phyloP scores from a whole-genome alignment of 768 basidiomycete genomes.

The Termitomyces sp. region DNA sequence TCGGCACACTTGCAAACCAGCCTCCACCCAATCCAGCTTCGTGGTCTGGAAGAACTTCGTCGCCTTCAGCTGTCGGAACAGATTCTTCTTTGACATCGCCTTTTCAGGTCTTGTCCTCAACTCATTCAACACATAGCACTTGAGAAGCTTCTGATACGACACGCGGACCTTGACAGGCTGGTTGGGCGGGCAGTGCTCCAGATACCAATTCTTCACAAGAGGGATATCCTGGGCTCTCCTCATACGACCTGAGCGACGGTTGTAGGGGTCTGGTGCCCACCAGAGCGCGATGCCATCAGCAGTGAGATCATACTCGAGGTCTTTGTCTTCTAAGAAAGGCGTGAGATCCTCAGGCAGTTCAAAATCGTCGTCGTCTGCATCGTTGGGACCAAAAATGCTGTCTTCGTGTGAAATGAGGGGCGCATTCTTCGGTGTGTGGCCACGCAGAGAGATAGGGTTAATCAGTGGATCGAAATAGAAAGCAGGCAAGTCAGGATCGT shows the following conservation, averaged over 20 bases:
- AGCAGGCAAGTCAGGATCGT: constrained; percentile 98
- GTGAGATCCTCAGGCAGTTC: constrained; percentile 72
- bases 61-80: constrained; percentile 95
- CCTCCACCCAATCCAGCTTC: constrained; percentile 97
- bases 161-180: constrained; percentile 98
- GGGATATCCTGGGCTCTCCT: constrained; percentile 94
- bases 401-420: constrained; percentile 89
- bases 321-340: constrained; percentile 79
- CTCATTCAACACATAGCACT: constrained; percentile 94
- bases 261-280: constrained; percentile 98
- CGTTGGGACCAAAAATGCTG: constrained; percentile 86
- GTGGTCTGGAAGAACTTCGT: constrained; percentile 99
- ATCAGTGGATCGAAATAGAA: constrained; percentile 99
- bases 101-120: constrained; percentile 87
- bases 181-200: constrained; percentile 95
- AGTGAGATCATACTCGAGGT: constrained; percentile 85
- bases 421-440: constrained; percentile 77
- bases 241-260: constrained; percentile 87
- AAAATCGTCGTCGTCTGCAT: constrained; percentile 83
- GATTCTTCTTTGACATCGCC: constrained; percentile 96
- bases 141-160: constrained; percentile 97
- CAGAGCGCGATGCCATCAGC: constrained; percentile 97
- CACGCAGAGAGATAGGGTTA: constrained; percentile 93
- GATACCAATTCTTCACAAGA: constrained; percentile 96
- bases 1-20: constrained; percentile 95